Conservation (phyloP, 345 rosid species). For the Eucalyptus erythrocorys region DNA sequence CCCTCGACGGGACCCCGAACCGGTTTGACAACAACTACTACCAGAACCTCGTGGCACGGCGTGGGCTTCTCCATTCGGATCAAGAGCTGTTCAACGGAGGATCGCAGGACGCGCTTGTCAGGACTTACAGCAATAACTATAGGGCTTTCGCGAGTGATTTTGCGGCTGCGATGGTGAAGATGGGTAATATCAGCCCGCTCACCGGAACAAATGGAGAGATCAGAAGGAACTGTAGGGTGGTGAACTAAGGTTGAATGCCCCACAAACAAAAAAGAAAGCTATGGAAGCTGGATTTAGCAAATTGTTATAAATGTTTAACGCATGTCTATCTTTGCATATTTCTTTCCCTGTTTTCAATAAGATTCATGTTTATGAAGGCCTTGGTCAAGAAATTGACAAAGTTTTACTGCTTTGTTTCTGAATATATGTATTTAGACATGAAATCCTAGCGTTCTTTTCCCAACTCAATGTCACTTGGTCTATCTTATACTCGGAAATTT, state of each 20-base stretch:
- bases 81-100: slow-evolving; percentile 27
- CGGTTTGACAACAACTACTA: slow-evolving; percentile 21
- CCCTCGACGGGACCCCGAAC: slow-evolving; percentile 15
- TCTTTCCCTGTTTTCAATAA: neutral
- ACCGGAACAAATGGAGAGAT: slow-evolving; percentile 30
- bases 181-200: slow-evolving; percentile 34
- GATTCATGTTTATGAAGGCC: neutral
- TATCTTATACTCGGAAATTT: neutral
- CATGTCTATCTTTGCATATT: neutral
- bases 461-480: neutral
- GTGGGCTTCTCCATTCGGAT: slow-evolving; percentile 38
- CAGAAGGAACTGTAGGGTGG: slow-evolving; percentile 19
- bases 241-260: neutral
- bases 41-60: slow-evolving; percentile 3
- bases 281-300: neutral
- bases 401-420: neutral
- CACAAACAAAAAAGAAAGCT: neutral
- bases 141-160: slow-evolving; percentile 13
- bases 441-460: neutral
- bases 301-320: neutral
- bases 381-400: neutral
- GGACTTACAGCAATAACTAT: slow-evolving; percentile 10
- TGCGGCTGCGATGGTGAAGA: slow-evolving; percentile 33
- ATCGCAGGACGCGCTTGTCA: slow-evolving; percentile 17
- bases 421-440: neutral